These are phyloP conservation scores for Penicillium brasilianum DNA, from an alignment of 2,329 filamentous ascomycete species.

Conservation along the genomic window DNA sequence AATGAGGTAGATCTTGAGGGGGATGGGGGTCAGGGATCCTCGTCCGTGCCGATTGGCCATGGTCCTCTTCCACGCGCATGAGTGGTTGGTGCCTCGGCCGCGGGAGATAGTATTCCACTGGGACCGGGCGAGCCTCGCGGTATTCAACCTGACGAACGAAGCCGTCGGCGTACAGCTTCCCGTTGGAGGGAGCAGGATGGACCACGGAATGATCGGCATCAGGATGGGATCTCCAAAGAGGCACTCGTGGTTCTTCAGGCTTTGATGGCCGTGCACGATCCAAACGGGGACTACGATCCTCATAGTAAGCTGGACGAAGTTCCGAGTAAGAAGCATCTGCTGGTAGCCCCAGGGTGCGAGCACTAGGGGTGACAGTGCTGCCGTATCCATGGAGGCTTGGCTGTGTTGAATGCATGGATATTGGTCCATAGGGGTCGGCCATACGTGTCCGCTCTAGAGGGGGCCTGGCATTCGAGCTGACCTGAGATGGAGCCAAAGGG, in stretches of 20 bases:
- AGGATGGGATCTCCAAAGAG: conserved; percentile 24
- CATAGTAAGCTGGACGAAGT: conserved; percentile 26
- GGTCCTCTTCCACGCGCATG: conserved; percentile 22
- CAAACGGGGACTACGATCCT: conserved; percentile 25
- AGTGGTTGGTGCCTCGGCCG: conserved; percentile 24
- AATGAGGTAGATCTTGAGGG: conserved; percentile 25
- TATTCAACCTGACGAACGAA: conserved; percentile 44
- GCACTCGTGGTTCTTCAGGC: conserved; percentile 19
- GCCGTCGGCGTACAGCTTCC: conserved; percentile 43
- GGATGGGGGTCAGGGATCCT: conserved; percentile 19
- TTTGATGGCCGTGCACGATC: conserved; percentile 17
- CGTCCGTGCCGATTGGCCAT: conserved; percentile 19
- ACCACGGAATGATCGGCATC: conserved; percentile 24
- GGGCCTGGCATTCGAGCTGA: conserved; percentile 24
- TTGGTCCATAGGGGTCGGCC: conserved; percentile 24
- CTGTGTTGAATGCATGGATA: conserved; percentile 20
- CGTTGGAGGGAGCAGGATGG: conserved; percentile 28
- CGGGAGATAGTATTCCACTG: conserved; percentile 27
- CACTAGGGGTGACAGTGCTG: conserved; percentile 26
- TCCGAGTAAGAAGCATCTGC: conserved; percentile 22
- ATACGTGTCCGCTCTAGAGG: conserved; percentile 25
- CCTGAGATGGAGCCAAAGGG: conserved; percentile 20
- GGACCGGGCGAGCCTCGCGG: conserved; percentile 29
- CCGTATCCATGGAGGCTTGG: conserved; percentile 22
- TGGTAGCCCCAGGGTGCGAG: conserved; percentile 25